phyloP scores from a whole-genome alignment of 495 filamentous ascomycete species.

The Neurospora sp. region DNA sequence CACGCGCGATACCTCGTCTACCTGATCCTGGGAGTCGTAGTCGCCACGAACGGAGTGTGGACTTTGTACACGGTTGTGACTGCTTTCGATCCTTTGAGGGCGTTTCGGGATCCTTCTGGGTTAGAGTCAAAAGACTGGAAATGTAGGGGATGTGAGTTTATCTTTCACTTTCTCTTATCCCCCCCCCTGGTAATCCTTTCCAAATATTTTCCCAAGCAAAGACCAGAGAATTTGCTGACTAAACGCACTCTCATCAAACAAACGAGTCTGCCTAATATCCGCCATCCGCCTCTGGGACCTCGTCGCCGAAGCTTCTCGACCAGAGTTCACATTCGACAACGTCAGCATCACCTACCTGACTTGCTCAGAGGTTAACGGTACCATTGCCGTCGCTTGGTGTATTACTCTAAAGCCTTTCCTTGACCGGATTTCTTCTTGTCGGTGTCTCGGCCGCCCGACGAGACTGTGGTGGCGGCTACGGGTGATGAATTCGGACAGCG shows the following conservation, averaged over 20 bases:
- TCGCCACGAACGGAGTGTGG: constrained; percentile 13
- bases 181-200: not conserved
- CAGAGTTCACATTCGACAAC: constrained; percentile 18
- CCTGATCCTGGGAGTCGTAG: constrained; percentile 8
- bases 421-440: not conserved
- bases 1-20: constrained; percentile 11
- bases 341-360: constrained; percentile 19
- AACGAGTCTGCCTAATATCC: constrained; percentile 18
- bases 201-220: not conserved
- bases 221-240: not conserved
- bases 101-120: constrained; percentile 7
- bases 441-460: not conserved
- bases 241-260: not conserved
- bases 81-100: constrained; percentile 12
- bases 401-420: constrained; percentile 22
- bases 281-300: constrained; percentile 22
- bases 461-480: not conserved
- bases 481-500: not conserved
- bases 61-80: constrained; percentile 14
- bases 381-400: constrained; percentile 27
- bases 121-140: not conserved
- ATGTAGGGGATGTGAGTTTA: constrained; percentile 12
- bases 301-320: constrained; percentile 2
- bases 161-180: not conserved
- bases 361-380: constrained; percentile 24